Evolutionary conservation across 495 filamentous ascomycete species (phyloP), one percentile per base, ranked within the genome.

Genomic region (Cudoniella acicularis): DNA sequence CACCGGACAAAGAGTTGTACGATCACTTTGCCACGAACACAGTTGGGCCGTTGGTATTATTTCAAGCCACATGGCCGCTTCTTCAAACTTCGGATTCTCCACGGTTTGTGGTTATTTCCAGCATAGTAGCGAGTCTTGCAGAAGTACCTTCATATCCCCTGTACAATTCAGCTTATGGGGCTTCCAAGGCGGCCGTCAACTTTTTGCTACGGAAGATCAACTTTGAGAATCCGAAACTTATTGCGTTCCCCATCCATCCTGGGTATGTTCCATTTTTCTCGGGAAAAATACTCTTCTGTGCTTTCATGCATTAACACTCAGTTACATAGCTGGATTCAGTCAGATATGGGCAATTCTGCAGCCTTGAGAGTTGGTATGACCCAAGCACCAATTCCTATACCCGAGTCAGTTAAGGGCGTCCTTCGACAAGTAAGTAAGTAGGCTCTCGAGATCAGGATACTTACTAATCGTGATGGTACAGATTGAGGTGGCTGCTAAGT

Each of bases 121-220:
- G 71, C 11, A 58, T 53, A 1, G 50, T 71, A 21, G 68, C 64
- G 6, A 70, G 67, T 48, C 60, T 75, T 36, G 46, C 18, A 17
- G 53, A 54, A 24, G 64, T 72, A 17, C 69, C 66, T 11, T 9
- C 17, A 13, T 41, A 45, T 11, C 56, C 64, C 3, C 45, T 62
- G 0, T 26, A 57, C 0, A 63, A 62, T 18, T 54, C 52, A 6
- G 68, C 68, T 0, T 76, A 76, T 64, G 73, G 72, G 22, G 63
- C 67, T 24, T 70, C 67, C 2, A 76, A 76, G 59, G 72, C 57
- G 25, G 67, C 69, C 2, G 60, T 69, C 17, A 72, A 77, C 61
- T 76, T 64, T 62, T 27, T 76, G 22, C 49, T 69, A 2, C 65
- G 63, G 47, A 73, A 71, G 59, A 70, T 75, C 23, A 63, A 78